Evolutionary conservation across 2,329 filamentous ascomycete genomes (phyloP).

Genomic region (Pseudogymnoascus sp.): DNA sequence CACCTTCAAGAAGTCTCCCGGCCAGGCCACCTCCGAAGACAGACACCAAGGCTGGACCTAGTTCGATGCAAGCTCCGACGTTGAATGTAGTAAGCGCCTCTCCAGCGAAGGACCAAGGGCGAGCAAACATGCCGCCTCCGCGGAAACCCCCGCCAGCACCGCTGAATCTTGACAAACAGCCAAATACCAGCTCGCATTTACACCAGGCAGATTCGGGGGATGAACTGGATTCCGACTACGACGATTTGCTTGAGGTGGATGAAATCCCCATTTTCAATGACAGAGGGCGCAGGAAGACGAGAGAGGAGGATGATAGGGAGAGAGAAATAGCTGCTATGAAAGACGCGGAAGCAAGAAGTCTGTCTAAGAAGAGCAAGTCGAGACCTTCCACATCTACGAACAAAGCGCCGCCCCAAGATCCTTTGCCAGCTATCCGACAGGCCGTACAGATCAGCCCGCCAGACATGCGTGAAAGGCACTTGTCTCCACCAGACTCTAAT

Average conservation of each 20-base stretch:
- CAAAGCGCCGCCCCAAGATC: conserved; percentile 29
- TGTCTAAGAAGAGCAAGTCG: conserved; percentile 59
- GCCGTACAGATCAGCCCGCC: conserved; percentile 26
- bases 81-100: conserved; percentile 14
- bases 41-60: conserved; percentile 16
- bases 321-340: conserved; percentile 59
- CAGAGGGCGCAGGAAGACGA: conserved; percentile 71
- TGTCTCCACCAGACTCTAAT: conserved; percentile 27
- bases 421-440: conserved; percentile 31
- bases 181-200: conserved; percentile 33
- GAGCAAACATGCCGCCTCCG: conserved; percentile 48
- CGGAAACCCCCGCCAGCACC: conserved; percentile 82
- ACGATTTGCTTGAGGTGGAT: conserved; percentile 64
- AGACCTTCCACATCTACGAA: conserved; percentile 25
- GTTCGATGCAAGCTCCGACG: neutral
- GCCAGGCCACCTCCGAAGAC: conserved; percentile 31
- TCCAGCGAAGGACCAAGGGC: conserved; percentile 12
- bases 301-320: conserved; percentile 77
- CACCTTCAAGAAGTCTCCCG: conserved; percentile 47
- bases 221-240: conserved; percentile 72
- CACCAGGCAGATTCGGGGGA: conserved; percentile 42
- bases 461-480: conserved; percentile 25
- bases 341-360: conserved; percentile 61
- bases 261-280: conserved; percentile 46
- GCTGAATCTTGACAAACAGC: conserved; percentile 54